Evolutionary conservation across 2,329 filamentous ascomycete genomes (phyloP).

Genomic region (Balansia obtecta): DNA sequence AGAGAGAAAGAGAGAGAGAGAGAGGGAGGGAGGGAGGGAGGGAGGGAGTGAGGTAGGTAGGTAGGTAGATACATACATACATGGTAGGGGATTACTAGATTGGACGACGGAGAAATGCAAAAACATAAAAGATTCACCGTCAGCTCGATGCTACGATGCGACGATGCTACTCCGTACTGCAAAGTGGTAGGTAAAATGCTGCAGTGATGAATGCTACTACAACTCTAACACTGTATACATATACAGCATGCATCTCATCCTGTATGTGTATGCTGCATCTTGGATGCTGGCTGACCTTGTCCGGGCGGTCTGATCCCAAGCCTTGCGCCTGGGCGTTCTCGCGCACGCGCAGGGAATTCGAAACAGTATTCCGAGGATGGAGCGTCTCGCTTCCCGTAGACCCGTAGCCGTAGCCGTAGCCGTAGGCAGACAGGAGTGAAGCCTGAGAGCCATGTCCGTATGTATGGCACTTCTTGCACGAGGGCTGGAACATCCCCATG

Average conservation of each 20-base stretch:
- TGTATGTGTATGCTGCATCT: no score
- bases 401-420: no score
- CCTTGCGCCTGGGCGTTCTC: background rate
- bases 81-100: background rate
- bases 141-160: no score
- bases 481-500: background rate
- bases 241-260: no score
- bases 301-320: background rate
- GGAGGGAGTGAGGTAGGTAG: no score
- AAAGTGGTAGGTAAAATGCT: background rate
- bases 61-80: no score
- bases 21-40: no score
- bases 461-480: no score
- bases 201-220: background rate
- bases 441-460: no score
- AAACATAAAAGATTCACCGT: background rate
- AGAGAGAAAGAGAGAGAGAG: no score
- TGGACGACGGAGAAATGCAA: slow-evolving; percentile 1
- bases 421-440: no score
- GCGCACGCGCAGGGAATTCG: background rate
- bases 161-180: background rate
- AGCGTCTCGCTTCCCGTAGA: background rate
- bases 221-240: no score
- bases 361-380: slow-evolving; percentile 1
- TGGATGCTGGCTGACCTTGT: background rate